Evolutionary conservation across 345 rosid species (phyloP).

Genomic region (Rhodamnia rubescens): DNA sequence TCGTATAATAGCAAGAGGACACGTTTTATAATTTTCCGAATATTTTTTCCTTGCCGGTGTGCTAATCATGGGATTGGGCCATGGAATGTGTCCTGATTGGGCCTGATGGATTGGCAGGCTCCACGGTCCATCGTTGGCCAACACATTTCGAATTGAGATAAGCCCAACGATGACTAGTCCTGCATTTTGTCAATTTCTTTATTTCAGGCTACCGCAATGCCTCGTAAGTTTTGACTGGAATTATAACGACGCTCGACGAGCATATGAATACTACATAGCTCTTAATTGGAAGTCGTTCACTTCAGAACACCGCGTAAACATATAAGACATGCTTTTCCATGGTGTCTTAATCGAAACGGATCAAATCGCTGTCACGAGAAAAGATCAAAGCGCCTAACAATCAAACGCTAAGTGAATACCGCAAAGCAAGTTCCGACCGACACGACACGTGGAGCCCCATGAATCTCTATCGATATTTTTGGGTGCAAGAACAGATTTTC

Average conservation of each 20-base stretch:
- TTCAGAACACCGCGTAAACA: neutral
- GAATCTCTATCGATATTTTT: neutral
- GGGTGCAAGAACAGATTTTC: neutral
- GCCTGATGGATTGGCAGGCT: neutral
- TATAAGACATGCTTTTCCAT: rapidly evolving
- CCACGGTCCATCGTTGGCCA: neutral
- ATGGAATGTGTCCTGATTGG: neutral
- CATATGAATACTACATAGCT: rapidly evolving
- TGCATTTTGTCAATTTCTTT: neutral
- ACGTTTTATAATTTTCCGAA: no score
- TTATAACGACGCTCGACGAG: neutral
- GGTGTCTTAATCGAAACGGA: neutral
- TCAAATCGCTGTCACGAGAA: neutral
- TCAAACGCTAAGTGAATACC: no score
- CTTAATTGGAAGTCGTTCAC: neutral
- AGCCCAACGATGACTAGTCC: neutral
- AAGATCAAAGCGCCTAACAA: neutral
- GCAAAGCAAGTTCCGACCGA: neutral
- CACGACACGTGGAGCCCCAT: no score
- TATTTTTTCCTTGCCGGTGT: no score
- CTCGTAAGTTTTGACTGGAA: neutral
- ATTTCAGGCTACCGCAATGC: neutral
- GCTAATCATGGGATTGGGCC: neutral
- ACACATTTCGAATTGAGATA: neutral
- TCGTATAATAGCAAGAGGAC: no score